Percentiles rank a stretch among this genome's conserved stretches.
These are phyloP conservation scores for Colletotrichum cordylinicola DNA, from an alignment of 2,329 filamentous ascomycete species.

Conservation along the genomic window DNA sequence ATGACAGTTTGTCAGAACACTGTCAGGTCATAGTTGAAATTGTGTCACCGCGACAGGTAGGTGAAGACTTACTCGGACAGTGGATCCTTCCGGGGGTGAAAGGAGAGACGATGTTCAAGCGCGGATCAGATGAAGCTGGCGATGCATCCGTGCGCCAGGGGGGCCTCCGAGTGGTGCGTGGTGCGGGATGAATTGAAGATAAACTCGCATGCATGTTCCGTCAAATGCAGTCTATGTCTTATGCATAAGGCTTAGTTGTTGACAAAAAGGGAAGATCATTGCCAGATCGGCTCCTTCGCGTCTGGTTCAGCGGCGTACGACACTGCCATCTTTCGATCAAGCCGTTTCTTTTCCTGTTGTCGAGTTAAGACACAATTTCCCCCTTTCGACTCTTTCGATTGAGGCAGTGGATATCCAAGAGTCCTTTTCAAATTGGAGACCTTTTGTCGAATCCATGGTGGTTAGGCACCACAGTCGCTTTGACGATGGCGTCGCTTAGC, in stretches of 20 bases:
- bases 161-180: background rate
- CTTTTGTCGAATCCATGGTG: background rate
- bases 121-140: background rate
- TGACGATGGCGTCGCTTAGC: conserved; percentile 12
- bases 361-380: background rate
- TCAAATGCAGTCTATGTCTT: background rate
- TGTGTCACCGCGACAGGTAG: conserved; percentile 9
- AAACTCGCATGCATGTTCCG: background rate
- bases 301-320: background rate
- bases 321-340: background rate
- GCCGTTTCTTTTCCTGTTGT: background rate
- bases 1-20: conserved; percentile 15
- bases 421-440: background rate
- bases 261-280: background rate
- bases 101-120: background rate
- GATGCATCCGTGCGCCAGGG: conserved; percentile 4
- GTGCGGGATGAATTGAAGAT: background rate
- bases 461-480: conserved; percentile 7
- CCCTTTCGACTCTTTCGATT: background rate
- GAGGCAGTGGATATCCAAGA: background rate
- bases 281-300: background rate
- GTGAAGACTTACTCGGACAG: background rate
- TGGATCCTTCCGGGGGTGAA: background rate
- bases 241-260: background rate
- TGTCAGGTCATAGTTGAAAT: background rate